A percentile compares a stretch with the other conserved stretches of the same genome.
Evolutionary conservation across 371 early-diverging fungal genomes (phyloP).

Genomic region (Conidiobolus incongruus): DNA sequence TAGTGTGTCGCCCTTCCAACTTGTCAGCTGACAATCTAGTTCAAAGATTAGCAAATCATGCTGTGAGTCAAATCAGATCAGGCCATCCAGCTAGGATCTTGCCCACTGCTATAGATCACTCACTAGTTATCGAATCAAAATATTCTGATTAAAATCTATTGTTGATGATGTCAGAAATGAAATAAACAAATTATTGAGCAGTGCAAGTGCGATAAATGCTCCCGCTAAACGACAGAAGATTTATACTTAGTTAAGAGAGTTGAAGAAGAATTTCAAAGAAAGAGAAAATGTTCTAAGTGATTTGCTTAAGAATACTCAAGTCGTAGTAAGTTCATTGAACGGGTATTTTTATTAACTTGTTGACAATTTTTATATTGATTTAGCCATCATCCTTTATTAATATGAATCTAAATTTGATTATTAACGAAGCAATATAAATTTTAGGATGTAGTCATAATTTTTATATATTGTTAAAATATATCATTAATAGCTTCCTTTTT

Average conservation of each 20-base stretch:
- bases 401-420: conserved; percentile 44
- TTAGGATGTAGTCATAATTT: conserved; percentile 23
- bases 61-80: conserved; percentile 45
- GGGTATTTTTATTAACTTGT: conserved; percentile 10
- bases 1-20: conserved; percentile 91
- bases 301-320: conserved; percentile 32
- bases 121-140: conserved; percentile 40
- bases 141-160: conserved; percentile 51
- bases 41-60: conserved; percentile 37
- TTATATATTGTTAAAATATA: not conserved
- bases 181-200: conserved; percentile 39
- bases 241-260: conserved; percentile 37
- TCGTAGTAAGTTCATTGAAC: conserved; percentile 33
- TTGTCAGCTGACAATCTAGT: conserved; percentile 76
- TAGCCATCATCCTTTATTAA: conserved; percentile 4
- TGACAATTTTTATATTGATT: not conserved
- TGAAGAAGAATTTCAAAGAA: conserved; percentile 42
- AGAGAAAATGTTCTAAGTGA: conserved; percentile 51
- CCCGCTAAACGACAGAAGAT: conserved; percentile 36
- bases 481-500: not conserved
- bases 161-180: conserved; percentile 57
- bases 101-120: conserved; percentile 37
- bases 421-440: conserved; percentile 88
- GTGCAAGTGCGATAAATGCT: conserved; percentile 32
- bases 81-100: conserved; percentile 75